Evolutionary conservation across 1,139 yeast genomes (phyloP).

Genomic region (Diutina pseudorugosa): DNA sequence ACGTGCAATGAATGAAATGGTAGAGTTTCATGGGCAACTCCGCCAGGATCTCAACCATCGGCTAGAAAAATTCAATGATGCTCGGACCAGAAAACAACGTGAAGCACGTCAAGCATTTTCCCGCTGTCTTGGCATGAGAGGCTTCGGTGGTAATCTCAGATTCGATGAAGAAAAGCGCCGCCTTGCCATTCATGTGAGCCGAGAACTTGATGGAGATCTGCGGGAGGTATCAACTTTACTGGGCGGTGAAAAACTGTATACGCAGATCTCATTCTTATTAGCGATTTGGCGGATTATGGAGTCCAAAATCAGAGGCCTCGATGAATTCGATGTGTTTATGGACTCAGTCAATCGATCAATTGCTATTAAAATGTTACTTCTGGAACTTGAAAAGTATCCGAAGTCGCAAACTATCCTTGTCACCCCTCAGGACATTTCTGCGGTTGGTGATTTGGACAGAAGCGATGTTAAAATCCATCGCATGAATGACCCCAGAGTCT

Average conservation of each 20-base stretch:
- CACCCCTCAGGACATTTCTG: conserved; percentile 88
- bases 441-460: conserved; percentile 53
- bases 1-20: conserved; percentile 14
- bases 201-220: conserved; percentile 43
- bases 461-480: conserved; percentile 59
- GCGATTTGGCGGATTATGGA: conserved; percentile 94
- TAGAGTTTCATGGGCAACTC: conserved; percentile 14
- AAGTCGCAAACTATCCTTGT: conserved; percentile 78
- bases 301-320: conserved; percentile 77
- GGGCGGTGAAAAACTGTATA: conserved; percentile 94
- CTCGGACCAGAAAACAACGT: conserved; percentile 21
- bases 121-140: conserved; percentile 50
- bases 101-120: conserved; percentile 35
- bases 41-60: conserved; percentile 33
- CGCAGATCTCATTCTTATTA: conserved; percentile 77
- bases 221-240: conserved; percentile 77
- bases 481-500: conserved; percentile 39
- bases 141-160: conserved; percentile 59
- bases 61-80: conserved; percentile 34
- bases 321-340: conserved; percentile 97
- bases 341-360: conserved; percentile 82
- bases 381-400: conserved; percentile 34
- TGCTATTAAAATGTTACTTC: conserved; percentile 64
- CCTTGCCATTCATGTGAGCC: conserved; percentile 46
- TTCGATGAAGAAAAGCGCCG: conserved; percentile 46